Percentiles rank a stretch among this genome's conserved stretches.
Conservation (phyloP, 148 eudicot genomes). For the Bassia scoparia region DNA sequence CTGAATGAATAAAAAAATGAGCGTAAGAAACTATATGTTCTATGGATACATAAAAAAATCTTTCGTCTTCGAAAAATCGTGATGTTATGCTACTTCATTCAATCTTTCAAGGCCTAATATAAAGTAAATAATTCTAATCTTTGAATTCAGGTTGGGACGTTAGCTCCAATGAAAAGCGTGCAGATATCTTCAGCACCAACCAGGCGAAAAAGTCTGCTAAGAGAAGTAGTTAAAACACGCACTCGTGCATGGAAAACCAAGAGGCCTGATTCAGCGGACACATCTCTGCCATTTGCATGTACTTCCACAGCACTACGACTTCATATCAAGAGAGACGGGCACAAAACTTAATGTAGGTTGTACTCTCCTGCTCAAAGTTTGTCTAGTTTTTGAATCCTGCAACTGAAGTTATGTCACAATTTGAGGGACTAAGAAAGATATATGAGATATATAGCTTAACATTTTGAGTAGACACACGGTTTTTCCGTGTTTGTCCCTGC, state of each 20-base stretch:
- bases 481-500: not conserved
- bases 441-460: not conserved
- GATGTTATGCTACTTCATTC: conserved; percentile 1
- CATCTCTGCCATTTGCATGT: conserved; percentile 73
- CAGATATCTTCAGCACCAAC: conserved; percentile 43
- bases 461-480: not conserved
- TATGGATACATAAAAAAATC: too few species aligned
- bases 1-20: too few species aligned
- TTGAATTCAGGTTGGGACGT: conserved; percentile 79
- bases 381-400: not conserved
- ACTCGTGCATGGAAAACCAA: conserved; percentile 58
- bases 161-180: conserved; percentile 69
- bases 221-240: conserved; percentile 61
- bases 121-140: not conserved
- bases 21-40: too few species aligned
- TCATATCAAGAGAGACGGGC: not conserved
- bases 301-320: conserved; percentile 38
- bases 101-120: conserved; percentile 1
- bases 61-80: too few species aligned
- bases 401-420: not conserved
- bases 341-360: not conserved
- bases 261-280: conserved; percentile 55
- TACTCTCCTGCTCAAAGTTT: not conserved
- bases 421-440: not conserved
- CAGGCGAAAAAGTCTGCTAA: conserved; percentile 65